These are phyloP conservation scores for Serendipita sp. DNA, from an alignment of 768 basidiomycete species.

Conservation along the genomic window DNA sequence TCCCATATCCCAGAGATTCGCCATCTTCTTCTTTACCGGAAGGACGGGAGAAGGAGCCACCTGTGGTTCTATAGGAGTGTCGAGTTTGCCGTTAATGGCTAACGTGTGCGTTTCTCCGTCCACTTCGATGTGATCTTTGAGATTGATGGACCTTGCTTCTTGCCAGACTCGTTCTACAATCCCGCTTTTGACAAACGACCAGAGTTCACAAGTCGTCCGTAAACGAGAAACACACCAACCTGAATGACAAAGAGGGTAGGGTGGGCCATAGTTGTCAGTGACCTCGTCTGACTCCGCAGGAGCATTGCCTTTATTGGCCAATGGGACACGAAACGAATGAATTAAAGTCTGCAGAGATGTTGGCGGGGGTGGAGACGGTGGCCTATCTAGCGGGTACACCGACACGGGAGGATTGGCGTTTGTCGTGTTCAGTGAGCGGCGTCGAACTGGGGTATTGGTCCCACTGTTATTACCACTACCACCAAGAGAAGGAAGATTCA, in stretches of 20 bases:
- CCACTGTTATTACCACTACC: neutral
- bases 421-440: neutral
- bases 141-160: slow-evolving; percentile 27
- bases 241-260: slow-evolving; percentile 66
- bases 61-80: slow-evolving; percentile 2
- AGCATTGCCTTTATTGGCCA: slow-evolving; percentile 15
- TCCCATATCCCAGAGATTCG: neutral
- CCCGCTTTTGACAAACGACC: slow-evolving; percentile 72
- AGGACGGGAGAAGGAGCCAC: neutral
- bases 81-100: slow-evolving; percentile 6
- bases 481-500: neutral
- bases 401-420: slow-evolving; percentile 14
- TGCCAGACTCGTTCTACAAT: slow-evolving; percentile 82
- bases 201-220: slow-evolving; percentile 74
- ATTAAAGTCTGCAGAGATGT: slow-evolving; percentile 50
- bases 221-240: slow-evolving; percentile 80
- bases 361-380: slow-evolving; percentile 26
- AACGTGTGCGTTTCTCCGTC: slow-evolving; percentile 18
- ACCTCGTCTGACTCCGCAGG: slow-evolving; percentile 21
- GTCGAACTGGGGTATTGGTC: neutral
- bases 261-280: slow-evolving; percentile 18
- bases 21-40: neutral
- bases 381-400: slow-evolving; percentile 22
- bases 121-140: slow-evolving; percentile 11
- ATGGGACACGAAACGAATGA: slow-evolving; percentile 11